phyloP scores from a whole-genome alignment of 1,139 yeast species.

The Scheffersomyces cryptocercus region DNA sequence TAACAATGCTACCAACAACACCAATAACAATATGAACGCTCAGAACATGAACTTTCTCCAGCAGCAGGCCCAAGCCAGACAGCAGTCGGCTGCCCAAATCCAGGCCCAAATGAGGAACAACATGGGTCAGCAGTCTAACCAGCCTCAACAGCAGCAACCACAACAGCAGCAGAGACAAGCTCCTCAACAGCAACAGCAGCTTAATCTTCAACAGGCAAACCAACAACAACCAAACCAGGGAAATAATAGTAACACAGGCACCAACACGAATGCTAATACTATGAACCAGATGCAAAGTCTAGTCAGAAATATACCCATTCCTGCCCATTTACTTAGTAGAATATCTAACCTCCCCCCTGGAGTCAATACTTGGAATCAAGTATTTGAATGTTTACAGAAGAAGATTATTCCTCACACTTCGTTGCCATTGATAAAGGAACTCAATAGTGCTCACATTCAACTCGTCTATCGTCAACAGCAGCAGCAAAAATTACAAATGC shows the following conservation, averaged over 20 bases:
- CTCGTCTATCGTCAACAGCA: slow-evolving; percentile 38
- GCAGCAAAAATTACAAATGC: slow-evolving; percentile 21
- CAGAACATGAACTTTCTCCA: slow-evolving; percentile 36
- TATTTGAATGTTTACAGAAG: slow-evolving; percentile 66
- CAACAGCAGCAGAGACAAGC: slow-evolving; percentile 7
- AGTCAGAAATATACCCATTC: slow-evolving; percentile 63
- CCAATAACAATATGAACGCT: slow-evolving; percentile 15
- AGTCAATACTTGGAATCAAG: slow-evolving; percentile 80
- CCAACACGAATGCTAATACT: slow-evolving; percentile 8
- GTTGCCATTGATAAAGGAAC: slow-evolving; percentile 57
- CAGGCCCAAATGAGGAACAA: slow-evolving; percentile 29
- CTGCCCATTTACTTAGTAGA: slow-evolving; percentile 65
- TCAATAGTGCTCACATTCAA: slow-evolving; percentile 59
- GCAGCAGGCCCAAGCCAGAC: slow-evolving; percentile 54
- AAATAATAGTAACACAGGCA: slow-evolving; percentile 1
- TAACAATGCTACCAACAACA: slow-evolving; percentile 2
- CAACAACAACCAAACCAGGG: slow-evolving; percentile 7
- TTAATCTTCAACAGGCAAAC: slow-evolving; percentile 9
- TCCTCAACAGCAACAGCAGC: slow-evolving; percentile 8
- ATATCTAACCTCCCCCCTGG: slow-evolving; percentile 84
- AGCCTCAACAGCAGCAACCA: slow-evolving; percentile 3
- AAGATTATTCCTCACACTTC: slow-evolving; percentile 57
- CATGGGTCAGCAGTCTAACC: slow-evolving; percentile 6
- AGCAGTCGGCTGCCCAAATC: slow-evolving; percentile 40
- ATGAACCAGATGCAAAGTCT: slow-evolving; percentile 38